Conservation (phyloP, 2,329 filamentous ascomycete genomes). For the Metarhizium album region DNA sequence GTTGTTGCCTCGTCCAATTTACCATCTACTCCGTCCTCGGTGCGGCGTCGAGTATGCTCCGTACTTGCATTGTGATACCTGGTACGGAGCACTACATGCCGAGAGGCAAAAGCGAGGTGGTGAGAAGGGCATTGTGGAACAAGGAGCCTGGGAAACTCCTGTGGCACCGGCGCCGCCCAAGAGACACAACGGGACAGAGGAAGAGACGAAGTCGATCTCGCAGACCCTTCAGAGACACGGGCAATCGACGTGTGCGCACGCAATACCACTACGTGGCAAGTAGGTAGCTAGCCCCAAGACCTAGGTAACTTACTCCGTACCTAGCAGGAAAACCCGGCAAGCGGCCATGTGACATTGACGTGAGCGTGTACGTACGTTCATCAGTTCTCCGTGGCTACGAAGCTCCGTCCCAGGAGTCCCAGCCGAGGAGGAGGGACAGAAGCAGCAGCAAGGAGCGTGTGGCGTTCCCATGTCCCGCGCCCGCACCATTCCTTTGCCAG, state of each 20-base stretch:
- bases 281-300: not conserved
- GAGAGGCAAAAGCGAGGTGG: not conserved
- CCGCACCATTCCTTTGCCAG: slow-evolving; percentile 5
- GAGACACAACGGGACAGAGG: not conserved
- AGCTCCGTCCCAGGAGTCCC: no score
- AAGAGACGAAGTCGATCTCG: not conserved
- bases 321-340: not conserved
- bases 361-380: not conserved
- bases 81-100: not conserved
- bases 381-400: not conserved
- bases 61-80: not conserved
- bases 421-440: no score
- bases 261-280: no score
- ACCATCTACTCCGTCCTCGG: no score
- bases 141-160: not conserved
- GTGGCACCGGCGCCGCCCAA: not conserved
- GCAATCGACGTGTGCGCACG: not conserved
- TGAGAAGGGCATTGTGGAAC: not conserved
- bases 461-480: slow-evolving; percentile 3
- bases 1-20: no score
- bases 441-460: not conserved
- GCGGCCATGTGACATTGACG: not conserved
- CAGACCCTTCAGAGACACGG: not conserved
- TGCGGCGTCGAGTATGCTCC: no score
- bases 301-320: no score